Base-by-base conservation (phyloP, 2,329 filamentous ascomycete species). In the Fusarium bulbicola region DNA sequence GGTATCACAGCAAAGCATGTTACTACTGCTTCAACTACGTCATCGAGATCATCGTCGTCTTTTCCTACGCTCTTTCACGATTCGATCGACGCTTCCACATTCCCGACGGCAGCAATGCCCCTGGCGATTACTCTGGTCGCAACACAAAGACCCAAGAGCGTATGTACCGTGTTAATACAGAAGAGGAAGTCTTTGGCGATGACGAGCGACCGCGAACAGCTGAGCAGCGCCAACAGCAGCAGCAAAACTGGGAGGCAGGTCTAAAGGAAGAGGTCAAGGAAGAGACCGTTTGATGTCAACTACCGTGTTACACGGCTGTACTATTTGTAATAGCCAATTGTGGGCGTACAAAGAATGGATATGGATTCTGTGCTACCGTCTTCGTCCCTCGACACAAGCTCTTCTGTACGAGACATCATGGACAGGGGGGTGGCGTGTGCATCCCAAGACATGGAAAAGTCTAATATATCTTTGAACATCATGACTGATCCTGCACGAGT, bases 21-120 rank as follows among this genome's bases (percentile, higher is more conserved):
- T 97, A 94, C 84, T 97, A 96, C 83, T 83, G 90, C 78, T 93
- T 96, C 84, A 93, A 93, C 82, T 97, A 93, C 78, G 84, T 84
- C 21, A 85, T 95, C 42, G 95, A 97, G 81, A 83, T 95, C 45
- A 78, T 92, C 30, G 90, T 94, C 42, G 86, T 95, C 9, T 87
- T 86, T 59, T 82, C 91, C 14, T 95, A 93, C 81, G 86, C 91
- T 1, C 77, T 92, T 21, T 81, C 87, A 26, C 88, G 94, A 37
- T 90, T 96, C 69, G 95, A 97, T 80, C 86, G 87, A 69, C 88
- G 93, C 46, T 97, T 95, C 83, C 87, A 92, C 78, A 84, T 96
- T 30, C 93, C 93, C 3, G 84, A 96, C 79, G 92, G 92, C 49
- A 90, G 90, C 78, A 86, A 86, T 49, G 87, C 84, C 2, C 87